Percentiles rank a stretch among this genome's conserved stretches.
phyloP scores from a whole-genome alignment of 441 rosid genomes.

The Mallotus repandus region DNA sequence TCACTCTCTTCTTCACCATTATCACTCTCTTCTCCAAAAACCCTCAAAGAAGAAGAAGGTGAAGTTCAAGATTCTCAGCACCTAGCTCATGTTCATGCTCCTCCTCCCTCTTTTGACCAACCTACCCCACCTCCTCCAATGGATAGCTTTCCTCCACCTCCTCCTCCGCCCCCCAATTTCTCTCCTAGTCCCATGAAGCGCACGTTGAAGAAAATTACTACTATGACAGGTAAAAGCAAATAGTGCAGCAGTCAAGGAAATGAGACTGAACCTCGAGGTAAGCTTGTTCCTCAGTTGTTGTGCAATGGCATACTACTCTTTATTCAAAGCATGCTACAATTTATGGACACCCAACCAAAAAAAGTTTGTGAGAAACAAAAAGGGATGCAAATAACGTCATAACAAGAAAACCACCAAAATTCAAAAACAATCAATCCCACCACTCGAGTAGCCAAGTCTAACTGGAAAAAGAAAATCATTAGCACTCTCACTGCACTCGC shows the following conservation, averaged over 20 bases:
- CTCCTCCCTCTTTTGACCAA: too few species aligned
- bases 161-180: too few species aligned
- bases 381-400: background rate
- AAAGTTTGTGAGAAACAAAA: conserved; percentile 20
- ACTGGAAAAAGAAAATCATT: conserved; percentile 89
- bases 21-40: too few species aligned
- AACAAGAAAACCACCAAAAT: background rate
- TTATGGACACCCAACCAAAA: conserved; percentile 16
- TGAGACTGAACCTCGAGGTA: conserved; percentile 62
- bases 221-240: conserved; percentile 6
- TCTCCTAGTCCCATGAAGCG: too few species aligned
- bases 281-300: conserved; percentile 84
- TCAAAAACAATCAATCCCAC: conserved; percentile 29
- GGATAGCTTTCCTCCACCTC: too few species aligned
- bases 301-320: conserved; percentile 88
- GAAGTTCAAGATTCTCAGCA: too few species aligned
- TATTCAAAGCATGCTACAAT: conserved; percentile 78
- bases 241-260: conserved; percentile 9
- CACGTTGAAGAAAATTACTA: background rate
- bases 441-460: conserved; percentile 93
- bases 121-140: too few species aligned
- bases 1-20: too few species aligned
- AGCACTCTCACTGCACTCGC: conserved; percentile 82
- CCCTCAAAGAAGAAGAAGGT: too few species aligned
- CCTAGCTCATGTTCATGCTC: too few species aligned